Base-by-base conservation (phyloP, 768 basidiomycete genomes). In the Amanita muscaria region DNA sequence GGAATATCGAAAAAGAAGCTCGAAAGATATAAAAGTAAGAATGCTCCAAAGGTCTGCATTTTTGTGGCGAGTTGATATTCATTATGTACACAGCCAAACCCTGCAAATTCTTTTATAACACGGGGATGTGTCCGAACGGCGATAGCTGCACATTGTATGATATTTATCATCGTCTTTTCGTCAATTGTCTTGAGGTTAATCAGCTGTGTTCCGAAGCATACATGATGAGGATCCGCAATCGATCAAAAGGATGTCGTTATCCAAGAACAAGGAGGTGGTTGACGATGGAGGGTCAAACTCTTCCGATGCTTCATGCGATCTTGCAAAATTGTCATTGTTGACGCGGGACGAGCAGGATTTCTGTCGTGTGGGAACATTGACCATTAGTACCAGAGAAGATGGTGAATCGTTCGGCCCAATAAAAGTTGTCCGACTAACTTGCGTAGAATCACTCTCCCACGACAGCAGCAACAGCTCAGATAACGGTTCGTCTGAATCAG, bases 91-190 rank as follows among this genome's bases (percentile, higher is more conserved):
- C 36, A 76, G 74, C 73, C 3, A 76, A 76, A 48, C 68, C 65
- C 16, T 76, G 74, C 55, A 68, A 64, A 51, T 76, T 68, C 52
- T 70, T 62, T 50, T 57, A 56, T 27, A 42, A 51, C 2, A 63
- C 58, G 29, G 65, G 63, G 11, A 51, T 49, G 39, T 76, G 74
- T 49, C 64, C 68, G 6, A 69, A 64, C 46, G 74, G 74, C 9
- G 62, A 68, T 41, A 62, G 54, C 23, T 76, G 74, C 46, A 74
- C 71, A 18, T 76, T 76, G 74, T 76, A 31, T 57, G 74, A 57
- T 38, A 32, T 37, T 5, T 14, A 18, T 25, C 27, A 29, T 22
- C 3, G n/a, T 37, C 22, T 31, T 24, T 42, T 19, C 30, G 21
- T 5, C n/a, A 34, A 18, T 34, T 40, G 11, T 27, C 33, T 22